Base-by-base conservation (phyloP, 768 basidiomycete species). In the Chiua virens region DNA sequence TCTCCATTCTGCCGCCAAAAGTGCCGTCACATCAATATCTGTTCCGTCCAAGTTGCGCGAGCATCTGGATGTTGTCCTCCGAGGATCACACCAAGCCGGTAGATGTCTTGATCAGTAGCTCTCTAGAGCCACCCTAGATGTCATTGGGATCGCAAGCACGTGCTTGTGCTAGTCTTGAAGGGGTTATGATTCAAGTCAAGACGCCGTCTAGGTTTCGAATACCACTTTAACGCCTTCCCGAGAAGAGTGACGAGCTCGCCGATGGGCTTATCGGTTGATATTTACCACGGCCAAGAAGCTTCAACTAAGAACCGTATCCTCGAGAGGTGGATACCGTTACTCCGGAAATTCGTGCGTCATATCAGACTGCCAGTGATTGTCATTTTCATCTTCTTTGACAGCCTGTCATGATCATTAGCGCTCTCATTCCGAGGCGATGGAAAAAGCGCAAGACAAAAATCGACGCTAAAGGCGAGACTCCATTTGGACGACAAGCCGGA, bases 111-210 rank as follows among this genome's bases (percentile, higher is more conserved):
- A 70, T n/a, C n/a, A n/a, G n/a, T 74, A 4, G 89, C 83, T 80
- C 71, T 91, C 3, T 82, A 80, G 79, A 49, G 79, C 79, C 43
- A 89, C 88, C 4, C 72, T 92, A 9, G 90, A 92, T 55, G 79
- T 88, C 48, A 90, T 93, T 45, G 88, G 88, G 9, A 72, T 86
- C 34, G 85, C 89, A 7, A 84, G 83, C 75, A 56, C 38, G 65
- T 52, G 36, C 9, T 21, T 48, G 30, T 18, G 34, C 30, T 11
- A 11, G 4, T 17, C 45, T 25, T 22, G n/a, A 23, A 39, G 8
- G 7, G 25, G 13, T n/a, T n/a, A 27, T 10, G 44, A 23, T 52
- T 49, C 43, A 47, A 15, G 14, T 48, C 27, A 2, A 39, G 8
- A 41, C 8, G 9, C 18, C 14, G 22, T 38, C 14, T 74, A 71